Percentiles rank a stretch among this genome's conserved stretches.
Evolutionary conservation across 176 grass and related monocot genomes (phyloP).

Genomic region (Ananas comosus): DNA sequence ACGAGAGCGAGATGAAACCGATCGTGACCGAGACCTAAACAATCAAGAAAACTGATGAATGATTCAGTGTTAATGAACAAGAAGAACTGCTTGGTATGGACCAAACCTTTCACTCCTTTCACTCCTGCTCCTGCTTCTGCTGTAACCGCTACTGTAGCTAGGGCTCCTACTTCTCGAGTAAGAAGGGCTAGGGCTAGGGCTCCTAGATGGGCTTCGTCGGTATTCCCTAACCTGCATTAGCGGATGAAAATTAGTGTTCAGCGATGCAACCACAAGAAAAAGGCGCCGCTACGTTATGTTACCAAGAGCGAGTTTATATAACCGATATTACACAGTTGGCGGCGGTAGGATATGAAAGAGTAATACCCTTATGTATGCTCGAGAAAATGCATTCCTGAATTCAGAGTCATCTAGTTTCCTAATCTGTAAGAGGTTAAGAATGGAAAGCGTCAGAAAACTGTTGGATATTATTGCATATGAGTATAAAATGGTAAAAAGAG

Average conservation of each 20-base stretch:
- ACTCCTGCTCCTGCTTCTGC: conserved; percentile 28
- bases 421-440: conserved; percentile 34
- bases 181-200: conserved; percentile 52
- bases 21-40: conserved; percentile 52
- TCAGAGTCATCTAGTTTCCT: conserved; percentile 95
- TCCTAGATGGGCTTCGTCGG: conserved; percentile 33
- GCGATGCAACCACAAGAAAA: too few relatives aligned
- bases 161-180: conserved; percentile 52
- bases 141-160: conserved; percentile 45
- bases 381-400: conserved; percentile 90
- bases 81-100: background rate
- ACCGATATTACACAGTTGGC: background rate
- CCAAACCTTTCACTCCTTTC: conserved; percentile 32
- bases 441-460: background rate
- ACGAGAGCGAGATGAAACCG: conserved; percentile 45
- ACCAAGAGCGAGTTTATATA: too few relatives aligned
- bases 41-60: conserved; percentile 17
- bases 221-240: conserved; percentile 67
- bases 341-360: background rate
- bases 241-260: background rate
- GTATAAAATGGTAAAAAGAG: background rate
- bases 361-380: conserved; percentile 80
- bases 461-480: background rate
- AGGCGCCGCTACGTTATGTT: too few relatives aligned
- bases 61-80: background rate